Base-by-base conservation (phyloP, 441 rosid species). In the Theobroma grandiflorum region DNA sequence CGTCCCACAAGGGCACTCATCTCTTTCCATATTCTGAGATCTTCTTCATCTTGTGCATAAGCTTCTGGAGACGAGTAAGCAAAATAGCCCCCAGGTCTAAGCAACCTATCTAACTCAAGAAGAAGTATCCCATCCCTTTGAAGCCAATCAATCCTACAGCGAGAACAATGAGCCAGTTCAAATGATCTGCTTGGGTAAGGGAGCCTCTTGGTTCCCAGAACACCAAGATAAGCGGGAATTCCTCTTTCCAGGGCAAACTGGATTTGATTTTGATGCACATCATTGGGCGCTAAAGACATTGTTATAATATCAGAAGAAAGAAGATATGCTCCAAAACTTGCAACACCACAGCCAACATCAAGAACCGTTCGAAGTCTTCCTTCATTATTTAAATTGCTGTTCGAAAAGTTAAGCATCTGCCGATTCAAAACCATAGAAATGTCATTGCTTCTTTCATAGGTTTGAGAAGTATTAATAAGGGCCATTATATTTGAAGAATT, bases 161-260 rank as follows among this genome's bases (percentile, higher is more conserved):
- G 94, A 72, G 99, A 97, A 88, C 99, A 97, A 80, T 97, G 99
- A 38, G 99, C 97, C 52, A 97, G 90, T 83, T 97, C 99, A 70
- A 95, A 97, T 65, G 99, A 97, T 85, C 99, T 92, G 87, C 99
- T 97, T 4, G 99, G 99, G 86, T 97, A 97, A 76, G 99, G 99
- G 53, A 97, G 98, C 76, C 99, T 93, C 86, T 90, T 93, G 76
- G 99, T 97, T 35, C 99, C 99, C 58, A 97, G 78, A 83, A 97
- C 99, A 83, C 99, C 99, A 35, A 97, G 99, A 76, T 94, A 92
- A 78, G 99, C 99, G 0, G 99, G 99, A 82, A 97, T 97, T 79
- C 99, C 99, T 86, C 99, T 90, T 86, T 97, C 99, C 75, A 97
- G 79, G 8, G 99, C 99, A 86, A 97, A 97, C 78, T 97, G 99